These are phyloP conservation scores for Blakeslea trispora DNA, from an alignment of 371 early-diverging fungal species.

Conservation along the genomic window DNA sequence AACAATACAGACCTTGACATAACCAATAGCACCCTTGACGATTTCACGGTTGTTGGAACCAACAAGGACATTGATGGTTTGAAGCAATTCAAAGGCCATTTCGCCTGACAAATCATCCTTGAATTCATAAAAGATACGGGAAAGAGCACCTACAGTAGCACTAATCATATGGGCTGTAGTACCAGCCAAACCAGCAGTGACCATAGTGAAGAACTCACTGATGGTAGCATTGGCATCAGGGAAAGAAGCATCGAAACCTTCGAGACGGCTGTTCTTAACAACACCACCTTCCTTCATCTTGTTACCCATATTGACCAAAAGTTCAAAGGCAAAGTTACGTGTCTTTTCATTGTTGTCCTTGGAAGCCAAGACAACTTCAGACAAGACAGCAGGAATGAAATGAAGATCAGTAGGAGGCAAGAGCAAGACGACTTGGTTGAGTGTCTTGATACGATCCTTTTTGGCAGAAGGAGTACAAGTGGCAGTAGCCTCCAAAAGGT, in stretches of 20 bases:
- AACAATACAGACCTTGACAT: slow-evolving; percentile 91
- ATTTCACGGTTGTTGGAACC: slow-evolving; percentile 86
- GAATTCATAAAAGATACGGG: slow-evolving; percentile 91
- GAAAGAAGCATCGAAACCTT: slow-evolving; percentile 56
- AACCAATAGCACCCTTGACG: slow-evolving; percentile 88
- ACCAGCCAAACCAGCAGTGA: slow-evolving; percentile 93
- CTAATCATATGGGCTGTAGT: slow-evolving; percentile 91
- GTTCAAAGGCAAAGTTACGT: slow-evolving; percentile 80
- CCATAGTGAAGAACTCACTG: slow-evolving; percentile 81
- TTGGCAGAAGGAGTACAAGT: slow-evolving; percentile 65
- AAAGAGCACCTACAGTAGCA: slow-evolving; percentile 84
- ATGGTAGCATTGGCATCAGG: slow-evolving; percentile 58
- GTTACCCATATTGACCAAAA: slow-evolving; percentile 84
- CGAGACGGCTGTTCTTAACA: slow-evolving; percentile 54
- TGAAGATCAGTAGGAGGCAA: slow-evolving; percentile 70
- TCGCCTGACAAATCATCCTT: slow-evolving; percentile 60
- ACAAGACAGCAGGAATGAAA: slow-evolving; percentile 82
- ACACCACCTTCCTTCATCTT: slow-evolving; percentile 83
- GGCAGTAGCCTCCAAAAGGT: slow-evolving; percentile 56
- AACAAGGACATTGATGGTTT: slow-evolving; percentile 76
- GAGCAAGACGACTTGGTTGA: slow-evolving; percentile 55
- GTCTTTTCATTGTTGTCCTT: slow-evolving; percentile 94
- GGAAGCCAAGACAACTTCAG: slow-evolving; percentile 89
- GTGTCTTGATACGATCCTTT: slow-evolving; percentile 67
- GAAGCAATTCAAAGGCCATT: slow-evolving; percentile 65